A percentile compares a stretch with the other conserved stretches of the same genome.
Conservation (phyloP, 1,139 yeast genomes). For the Debaryomyces coudertii region DNA sequence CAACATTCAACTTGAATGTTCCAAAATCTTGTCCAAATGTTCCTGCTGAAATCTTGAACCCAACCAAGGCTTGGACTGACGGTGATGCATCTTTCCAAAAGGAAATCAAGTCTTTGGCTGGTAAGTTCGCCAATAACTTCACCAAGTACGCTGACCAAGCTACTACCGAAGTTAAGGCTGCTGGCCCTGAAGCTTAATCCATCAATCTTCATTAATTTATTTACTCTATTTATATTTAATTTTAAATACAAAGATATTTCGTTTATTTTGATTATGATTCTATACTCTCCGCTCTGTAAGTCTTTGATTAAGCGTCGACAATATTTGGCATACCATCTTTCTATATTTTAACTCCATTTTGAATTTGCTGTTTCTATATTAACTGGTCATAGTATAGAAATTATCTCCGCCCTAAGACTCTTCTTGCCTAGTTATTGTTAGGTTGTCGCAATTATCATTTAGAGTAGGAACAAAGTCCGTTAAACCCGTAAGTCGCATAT, state of each 20-base stretch:
- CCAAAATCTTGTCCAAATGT: slow-evolving; percentile 85
- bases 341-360: too few species aligned
- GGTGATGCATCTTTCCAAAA: slow-evolving; percentile 66
- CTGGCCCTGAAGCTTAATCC: slow-evolving; percentile 69
- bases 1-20: slow-evolving; percentile 82
- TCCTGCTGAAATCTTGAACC: slow-evolving; percentile 85
- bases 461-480: background rate
- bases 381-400: too few species aligned
- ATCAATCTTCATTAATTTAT: slow-evolving; percentile 3
- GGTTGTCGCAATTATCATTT: background rate
- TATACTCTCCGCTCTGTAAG: too few species aligned
- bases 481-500: slow-evolving; percentile 5
- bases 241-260: slow-evolving; percentile 4
- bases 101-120: slow-evolving; percentile 77
- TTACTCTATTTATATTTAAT: slow-evolving; percentile 2
- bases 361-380: too few species aligned
- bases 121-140: slow-evolving; percentile 83
- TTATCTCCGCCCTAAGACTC: too few species aligned
- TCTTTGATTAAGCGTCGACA: too few species aligned
- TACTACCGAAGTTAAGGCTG: slow-evolving; percentile 84
- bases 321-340: too few species aligned
- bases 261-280: background rate
- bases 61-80: slow-evolving; percentile 80
- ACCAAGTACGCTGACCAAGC: slow-evolving; percentile 82
- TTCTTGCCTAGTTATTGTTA: background rate